Evolutionary conservation across 164 flowering plant species (phyloP).

Genomic region (Stephania yunnanensis): DNA sequence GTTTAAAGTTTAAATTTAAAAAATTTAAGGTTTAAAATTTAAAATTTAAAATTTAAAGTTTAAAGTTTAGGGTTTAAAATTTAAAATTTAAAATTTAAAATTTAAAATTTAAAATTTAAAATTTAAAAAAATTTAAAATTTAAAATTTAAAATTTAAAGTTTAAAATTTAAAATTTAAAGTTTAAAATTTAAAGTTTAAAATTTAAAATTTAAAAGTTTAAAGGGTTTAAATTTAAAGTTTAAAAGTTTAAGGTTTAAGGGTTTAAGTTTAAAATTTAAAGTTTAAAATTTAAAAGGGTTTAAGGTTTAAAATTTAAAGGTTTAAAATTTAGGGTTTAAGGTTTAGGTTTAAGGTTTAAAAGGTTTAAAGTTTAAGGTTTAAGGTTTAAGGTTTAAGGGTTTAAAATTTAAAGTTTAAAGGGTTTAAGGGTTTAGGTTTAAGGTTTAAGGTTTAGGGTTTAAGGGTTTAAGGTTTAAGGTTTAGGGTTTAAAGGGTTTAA

Average conservation of each 20-base stretch:
- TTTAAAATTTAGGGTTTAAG: neutral
- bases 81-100: conserved; percentile 11
- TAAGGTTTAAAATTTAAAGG: neutral
- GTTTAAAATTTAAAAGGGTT: conserved; percentile 6
- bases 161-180: no score
- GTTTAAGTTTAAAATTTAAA: conserved; percentile 10
- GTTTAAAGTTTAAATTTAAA: conserved; percentile 9
- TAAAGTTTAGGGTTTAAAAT: conserved; percentile 14
- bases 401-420: no score
- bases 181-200: conserved; percentile 12
- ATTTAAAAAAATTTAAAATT: no score
- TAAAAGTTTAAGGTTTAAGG: conserved; percentile 15
- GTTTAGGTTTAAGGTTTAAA: neutral
- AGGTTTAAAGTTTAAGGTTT: neutral
- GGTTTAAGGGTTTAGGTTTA: no score
- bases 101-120: no score
- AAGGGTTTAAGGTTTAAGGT: neutral
- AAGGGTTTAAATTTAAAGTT: conserved; percentile 16
- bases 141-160: no score
- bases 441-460: neutral
- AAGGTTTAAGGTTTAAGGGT: neutral
- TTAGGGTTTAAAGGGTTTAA: neutral
- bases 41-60: conserved; percentile 11
- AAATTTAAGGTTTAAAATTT: conserved; percentile 12
- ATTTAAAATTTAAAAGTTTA: conserved; percentile 14